phyloP scores from a whole-genome alignment of 495 filamentous ascomycete genomes.

The Hypoxylon lenormandii region DNA sequence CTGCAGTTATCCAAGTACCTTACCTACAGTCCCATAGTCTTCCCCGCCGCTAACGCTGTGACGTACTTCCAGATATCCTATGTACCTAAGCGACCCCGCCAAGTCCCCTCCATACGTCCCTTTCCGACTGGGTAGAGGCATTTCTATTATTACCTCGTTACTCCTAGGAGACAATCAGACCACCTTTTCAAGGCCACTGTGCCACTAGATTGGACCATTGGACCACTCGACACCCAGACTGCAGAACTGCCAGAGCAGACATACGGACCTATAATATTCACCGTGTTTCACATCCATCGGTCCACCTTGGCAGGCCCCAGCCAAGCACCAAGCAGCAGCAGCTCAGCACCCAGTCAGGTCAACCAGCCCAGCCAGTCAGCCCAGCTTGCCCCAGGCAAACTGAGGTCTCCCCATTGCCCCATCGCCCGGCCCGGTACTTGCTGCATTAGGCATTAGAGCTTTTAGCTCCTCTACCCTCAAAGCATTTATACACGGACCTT shows the following conservation, averaged over 20 bases:
- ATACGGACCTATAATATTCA: constrained; percentile 44
- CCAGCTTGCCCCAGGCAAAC: constrained; percentile 1
- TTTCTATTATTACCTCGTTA: constrained; percentile 37
- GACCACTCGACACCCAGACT: not conserved
- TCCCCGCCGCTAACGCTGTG: constrained; percentile 15
- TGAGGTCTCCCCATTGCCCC: too few relatives aligned
- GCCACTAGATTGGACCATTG: constrained; percentile 23
- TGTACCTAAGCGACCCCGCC: constrained; percentile 33
- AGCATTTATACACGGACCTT: constrained; percentile 27
- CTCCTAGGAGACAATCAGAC: constrained; percentile 5
- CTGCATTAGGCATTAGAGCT: constrained; percentile 8
- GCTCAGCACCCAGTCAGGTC: not conserved
- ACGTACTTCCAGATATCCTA: constrained; percentile 17
- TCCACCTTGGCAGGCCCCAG: constrained; percentile 34
- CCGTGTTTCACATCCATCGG: constrained; percentile 36
- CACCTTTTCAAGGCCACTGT: constrained; percentile 7
- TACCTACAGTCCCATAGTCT: constrained; percentile 6
- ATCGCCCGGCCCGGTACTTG: not conserved
- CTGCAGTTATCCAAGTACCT: not conserved
- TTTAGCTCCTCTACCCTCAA: too few relatives aligned
- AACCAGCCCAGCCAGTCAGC: too few relatives aligned
- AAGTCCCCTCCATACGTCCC: constrained; percentile 12
- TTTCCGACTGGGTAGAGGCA: constrained; percentile 26
- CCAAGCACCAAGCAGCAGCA: not conserved
- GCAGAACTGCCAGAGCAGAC: not conserved